phyloP scores from a whole-genome alignment of 2,329 filamentous ascomycete species.

The Trichoderma sp. region DNA sequence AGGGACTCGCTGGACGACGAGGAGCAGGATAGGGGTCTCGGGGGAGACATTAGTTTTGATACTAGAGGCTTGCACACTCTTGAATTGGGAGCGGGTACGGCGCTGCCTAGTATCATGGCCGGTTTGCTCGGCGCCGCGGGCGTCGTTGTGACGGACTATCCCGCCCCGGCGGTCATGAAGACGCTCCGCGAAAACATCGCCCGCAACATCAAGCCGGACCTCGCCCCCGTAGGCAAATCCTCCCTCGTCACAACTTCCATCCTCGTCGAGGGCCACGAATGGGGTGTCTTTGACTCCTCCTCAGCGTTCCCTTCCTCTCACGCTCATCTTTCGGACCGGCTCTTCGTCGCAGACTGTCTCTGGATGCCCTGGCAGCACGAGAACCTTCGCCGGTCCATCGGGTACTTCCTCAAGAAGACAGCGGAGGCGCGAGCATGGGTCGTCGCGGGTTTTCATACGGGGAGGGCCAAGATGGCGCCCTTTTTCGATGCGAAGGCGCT shows the following conservation, averaged over 20 bases:
- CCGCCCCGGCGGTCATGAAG: slow-evolving; percentile 55
- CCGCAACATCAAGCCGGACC: slow-evolving; percentile 43
- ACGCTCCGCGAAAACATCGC: slow-evolving; percentile 58
- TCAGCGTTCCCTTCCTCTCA: neutral
- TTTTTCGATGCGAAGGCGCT: slow-evolving; percentile 58
- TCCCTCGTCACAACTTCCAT: slow-evolving; percentile 29
- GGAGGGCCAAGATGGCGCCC: slow-evolving; percentile 59
- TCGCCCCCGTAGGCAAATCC: slow-evolving; percentile 32
- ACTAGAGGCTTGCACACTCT: slow-evolving; percentile 53
- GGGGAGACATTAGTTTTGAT: slow-evolving; percentile 36
- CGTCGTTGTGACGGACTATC: slow-evolving; percentile 66
- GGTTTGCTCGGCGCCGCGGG: slow-evolving; percentile 46
- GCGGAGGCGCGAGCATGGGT: slow-evolving; percentile 55
- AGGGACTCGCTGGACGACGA: slow-evolving; percentile 38
- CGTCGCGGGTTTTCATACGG: slow-evolving; percentile 72
- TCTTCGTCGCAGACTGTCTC: slow-evolving; percentile 70
- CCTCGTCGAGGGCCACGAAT: slow-evolving; percentile 58
- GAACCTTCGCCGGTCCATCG: slow-evolving; percentile 61
- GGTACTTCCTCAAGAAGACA: slow-evolving; percentile 53
- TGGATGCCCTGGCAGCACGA: slow-evolving; percentile 73
- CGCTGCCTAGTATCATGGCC: slow-evolving; percentile 50
- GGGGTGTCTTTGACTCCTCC: slow-evolving; percentile 49
- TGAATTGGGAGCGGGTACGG: slow-evolving; percentile 67
- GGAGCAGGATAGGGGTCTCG: slow-evolving; percentile 5
- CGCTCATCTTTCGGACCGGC: slow-evolving; percentile 51